Evolutionary conservation across 2,329 filamentous ascomycete species (phyloP), one percentile per base, ranked within the genome.

Genomic region (Fusarium cyanostomum): DNA sequence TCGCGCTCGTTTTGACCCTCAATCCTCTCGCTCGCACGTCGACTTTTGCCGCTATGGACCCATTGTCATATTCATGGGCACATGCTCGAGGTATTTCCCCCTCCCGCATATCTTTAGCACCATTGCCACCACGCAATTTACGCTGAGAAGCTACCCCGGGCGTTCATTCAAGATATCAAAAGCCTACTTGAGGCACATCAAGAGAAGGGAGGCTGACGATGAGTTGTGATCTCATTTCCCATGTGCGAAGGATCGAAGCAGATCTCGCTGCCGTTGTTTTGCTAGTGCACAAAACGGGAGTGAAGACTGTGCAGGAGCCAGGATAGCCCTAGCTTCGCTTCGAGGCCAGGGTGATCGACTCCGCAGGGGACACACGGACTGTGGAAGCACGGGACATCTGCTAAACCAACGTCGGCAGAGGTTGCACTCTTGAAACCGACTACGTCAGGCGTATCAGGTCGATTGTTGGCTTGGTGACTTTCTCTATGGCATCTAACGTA

Each of bases 301-400:
- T 55, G 54, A 65, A 63, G 56, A 53, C 60, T 71, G 69, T 69
- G 69, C 69, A 71, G 69, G 64, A 67, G 58, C 69, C 57, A 70
- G 69, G 69, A 64, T 71, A 65, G 64, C 69, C 69, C 69, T 71
- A 69, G 69, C 51, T 59, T 65, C 41, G 43, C 59, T 60, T 48
- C 38, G 48, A 56, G 51, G 56, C 58, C 65, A 71, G 59, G 60
- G 50, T 64, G 56, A 66, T 59, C 66, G 57, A 65, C 69, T 64
- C 55, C 46, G 60, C 69, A 71, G 61, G 69, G 68, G 65, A 59
- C 39, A 62, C 45, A 57, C 51, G 54, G 59, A 59, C 41, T 33
- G 59, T 43, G 56, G 44, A 66, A 67, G 67, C 69, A 71, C 69
- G 56, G 69, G 57, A 66, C 64, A 71, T 71, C 57, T 69, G 49